Conservation (phyloP, 1,139 yeast species). For the Pichia sp. region DNA sequence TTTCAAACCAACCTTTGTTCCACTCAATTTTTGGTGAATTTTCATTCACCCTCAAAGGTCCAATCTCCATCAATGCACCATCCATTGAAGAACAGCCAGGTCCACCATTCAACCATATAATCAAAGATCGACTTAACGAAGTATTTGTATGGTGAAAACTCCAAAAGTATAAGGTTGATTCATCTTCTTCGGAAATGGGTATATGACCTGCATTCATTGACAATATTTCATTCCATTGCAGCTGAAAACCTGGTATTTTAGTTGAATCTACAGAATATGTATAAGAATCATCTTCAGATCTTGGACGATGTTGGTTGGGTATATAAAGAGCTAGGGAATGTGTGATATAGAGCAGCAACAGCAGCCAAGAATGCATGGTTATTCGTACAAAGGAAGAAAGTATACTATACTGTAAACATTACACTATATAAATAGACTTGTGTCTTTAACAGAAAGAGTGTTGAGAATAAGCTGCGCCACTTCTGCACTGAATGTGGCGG, state of each 20-base stretch:
- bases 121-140: slow-evolving; percentile 28
- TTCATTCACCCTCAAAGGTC: slow-evolving; percentile 62
- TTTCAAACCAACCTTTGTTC: slow-evolving; percentile 81
- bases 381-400: neutral
- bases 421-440: neutral
- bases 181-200: slow-evolving; percentile 44
- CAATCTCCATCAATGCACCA: slow-evolving; percentile 90
- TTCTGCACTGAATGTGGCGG: neutral
- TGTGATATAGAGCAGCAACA: neutral
- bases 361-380: neutral
- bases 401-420: neutral
- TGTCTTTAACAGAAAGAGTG: neutral
- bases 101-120: slow-evolving; percentile 93
- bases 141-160: slow-evolving; percentile 32
- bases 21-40: slow-evolving; percentile 27
- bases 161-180: slow-evolving; percentile 78
- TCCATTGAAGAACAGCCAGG: slow-evolving; percentile 98
- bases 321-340: neutral
- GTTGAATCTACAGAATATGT: slow-evolving; percentile 8
- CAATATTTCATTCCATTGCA: slow-evolving; percentile 27
- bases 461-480: neutral
- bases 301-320: neutral
- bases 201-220: slow-evolving; percentile 71
- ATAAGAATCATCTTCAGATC: neutral
- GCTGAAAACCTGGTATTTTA: slow-evolving; percentile 7